Percentiles rank a stretch among this genome's conserved stretches.
Conservation (phyloP, 164 flowering plant genomes). For the Chimonanthus salicifolius region DNA sequence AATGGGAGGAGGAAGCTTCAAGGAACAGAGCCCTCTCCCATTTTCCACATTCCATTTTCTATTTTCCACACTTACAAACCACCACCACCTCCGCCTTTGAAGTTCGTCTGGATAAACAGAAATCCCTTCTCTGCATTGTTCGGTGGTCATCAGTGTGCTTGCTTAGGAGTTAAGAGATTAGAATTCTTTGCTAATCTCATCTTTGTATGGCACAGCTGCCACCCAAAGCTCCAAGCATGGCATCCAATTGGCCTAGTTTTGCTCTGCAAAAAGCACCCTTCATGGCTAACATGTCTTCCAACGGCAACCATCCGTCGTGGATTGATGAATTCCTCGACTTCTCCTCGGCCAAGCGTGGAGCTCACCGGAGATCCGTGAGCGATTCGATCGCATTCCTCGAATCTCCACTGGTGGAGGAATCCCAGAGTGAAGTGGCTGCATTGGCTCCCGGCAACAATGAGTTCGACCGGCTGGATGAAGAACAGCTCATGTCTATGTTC, state of each 20-base stretch:
- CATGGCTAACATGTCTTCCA: slow-evolving; percentile 14
- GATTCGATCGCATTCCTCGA: slow-evolving; percentile 65
- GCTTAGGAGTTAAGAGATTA: background rate
- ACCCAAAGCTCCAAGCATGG: slow-evolving; percentile 67
- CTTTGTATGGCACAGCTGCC: slow-evolving; percentile 70
- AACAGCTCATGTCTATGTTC: slow-evolving; percentile 68
- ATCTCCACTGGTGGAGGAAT: slow-evolving; percentile 23
- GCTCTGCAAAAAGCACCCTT: slow-evolving; percentile 38
- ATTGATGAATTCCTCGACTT: slow-evolving; percentile 82
- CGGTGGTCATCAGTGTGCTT: background rate
- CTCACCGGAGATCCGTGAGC: slow-evolving; percentile 53
- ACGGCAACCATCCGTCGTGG: slow-evolving; percentile 37
- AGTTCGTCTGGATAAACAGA: background rate
- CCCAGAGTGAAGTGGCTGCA: slow-evolving; percentile 9
- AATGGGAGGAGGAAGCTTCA: background rate
- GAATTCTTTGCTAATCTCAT: background rate
- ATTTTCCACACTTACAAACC: background rate
- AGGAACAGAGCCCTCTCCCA: background rate
- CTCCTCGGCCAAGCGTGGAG: slow-evolving; percentile 45
- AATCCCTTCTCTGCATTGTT: background rate
- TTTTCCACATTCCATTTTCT: too few species aligned
- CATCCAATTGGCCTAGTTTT: slow-evolving; percentile 48
- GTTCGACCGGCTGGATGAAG: slow-evolving; percentile 57
- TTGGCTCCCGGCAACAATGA: slow-evolving; percentile 8
- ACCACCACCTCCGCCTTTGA: background rate